phyloP scores from a whole-genome alignment of 306 rosid species.

The Leucaena leucocephala region DNA sequence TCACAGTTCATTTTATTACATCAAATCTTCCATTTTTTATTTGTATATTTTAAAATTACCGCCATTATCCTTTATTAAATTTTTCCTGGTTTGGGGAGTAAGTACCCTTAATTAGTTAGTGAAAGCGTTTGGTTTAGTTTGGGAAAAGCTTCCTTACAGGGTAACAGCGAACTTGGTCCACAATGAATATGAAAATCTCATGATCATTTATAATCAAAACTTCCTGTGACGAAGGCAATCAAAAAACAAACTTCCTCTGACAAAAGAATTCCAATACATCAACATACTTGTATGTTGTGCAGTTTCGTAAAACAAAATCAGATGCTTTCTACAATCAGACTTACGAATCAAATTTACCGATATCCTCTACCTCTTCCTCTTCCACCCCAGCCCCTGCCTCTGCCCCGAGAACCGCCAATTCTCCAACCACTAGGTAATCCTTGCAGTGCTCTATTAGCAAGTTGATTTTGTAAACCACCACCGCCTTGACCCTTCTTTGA shows the following conservation, averaged over 20 bases:
- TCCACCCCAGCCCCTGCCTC: constrained; percentile 75
- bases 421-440: constrained; percentile 82
- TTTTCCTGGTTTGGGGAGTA: background rate
- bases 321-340: constrained; percentile 8
- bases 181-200: constrained; percentile 37
- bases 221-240: constrained; percentile 42
- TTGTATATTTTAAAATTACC: background rate
- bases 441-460: constrained; percentile 83
- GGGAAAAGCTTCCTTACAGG: background rate
- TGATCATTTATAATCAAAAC: constrained; percentile 47
- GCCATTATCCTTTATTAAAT: background rate
- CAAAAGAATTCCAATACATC: constrained; percentile 52
- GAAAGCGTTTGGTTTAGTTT: background rate
- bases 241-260: constrained; percentile 39
- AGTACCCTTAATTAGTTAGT: background rate
- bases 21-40: background rate
- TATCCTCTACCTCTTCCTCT: constrained; percentile 66
- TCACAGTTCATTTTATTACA: background rate
- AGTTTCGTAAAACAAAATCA: constrained; percentile 19
- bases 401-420: constrained; percentile 52
- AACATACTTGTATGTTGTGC: constrained; percentile 38
- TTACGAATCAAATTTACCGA: constrained; percentile 41
- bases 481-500: constrained; percentile 79
- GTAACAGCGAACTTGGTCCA: constrained; percentile 31
- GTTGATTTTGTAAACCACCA: constrained; percentile 77